Conservation (phyloP, 768 basidiomycete genomes). For the Rhodotorula kratochvilovae region DNA sequence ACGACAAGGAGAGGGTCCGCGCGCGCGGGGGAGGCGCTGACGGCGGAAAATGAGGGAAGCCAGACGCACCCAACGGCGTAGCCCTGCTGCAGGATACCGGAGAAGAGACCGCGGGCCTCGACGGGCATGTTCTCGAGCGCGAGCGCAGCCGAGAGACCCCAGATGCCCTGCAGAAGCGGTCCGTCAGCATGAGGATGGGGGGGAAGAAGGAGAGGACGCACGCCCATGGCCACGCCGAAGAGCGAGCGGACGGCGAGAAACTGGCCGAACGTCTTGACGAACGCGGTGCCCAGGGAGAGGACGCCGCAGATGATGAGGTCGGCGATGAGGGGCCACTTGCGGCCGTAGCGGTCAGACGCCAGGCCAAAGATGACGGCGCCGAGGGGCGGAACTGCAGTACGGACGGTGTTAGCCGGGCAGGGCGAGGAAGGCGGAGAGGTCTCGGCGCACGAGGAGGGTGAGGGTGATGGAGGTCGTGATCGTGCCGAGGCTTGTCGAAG, state of each 20-base stretch:
- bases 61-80: neutral
- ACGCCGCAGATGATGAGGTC: slow-evolving; percentile 68
- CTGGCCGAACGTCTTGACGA: slow-evolving; percentile 66
- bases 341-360: slow-evolving; percentile 79
- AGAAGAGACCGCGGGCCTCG: slow-evolving; percentile 72
- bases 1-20: too few relatives aligned
- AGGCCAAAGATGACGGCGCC: slow-evolving; percentile 67
- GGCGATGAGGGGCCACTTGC: slow-evolving; percentile 83
- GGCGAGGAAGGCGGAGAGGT: slow-evolving; percentile 51
- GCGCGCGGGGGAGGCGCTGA: too few relatives aligned
- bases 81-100: slow-evolving; percentile 76
- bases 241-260: slow-evolving; percentile 79
- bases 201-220: neutral
- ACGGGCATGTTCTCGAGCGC: slow-evolving; percentile 37
- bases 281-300: slow-evolving; percentile 68
- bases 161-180: neutral
- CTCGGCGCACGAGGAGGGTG: slow-evolving; percentile 74
- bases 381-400: slow-evolving; percentile 76
- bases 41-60: too few relatives aligned
- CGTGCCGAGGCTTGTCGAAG: slow-evolving; percentile 41
- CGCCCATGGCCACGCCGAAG: slow-evolving; percentile 39
- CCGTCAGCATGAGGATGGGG: neutral
- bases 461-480: slow-evolving; percentile 62
- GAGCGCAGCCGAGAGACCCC: neutral
- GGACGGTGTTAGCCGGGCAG: slow-evolving; percentile 19